Base-by-base conservation (phyloP, 1,284 basidiomycete genomes). In the Puccinia sorghi region DNA sequence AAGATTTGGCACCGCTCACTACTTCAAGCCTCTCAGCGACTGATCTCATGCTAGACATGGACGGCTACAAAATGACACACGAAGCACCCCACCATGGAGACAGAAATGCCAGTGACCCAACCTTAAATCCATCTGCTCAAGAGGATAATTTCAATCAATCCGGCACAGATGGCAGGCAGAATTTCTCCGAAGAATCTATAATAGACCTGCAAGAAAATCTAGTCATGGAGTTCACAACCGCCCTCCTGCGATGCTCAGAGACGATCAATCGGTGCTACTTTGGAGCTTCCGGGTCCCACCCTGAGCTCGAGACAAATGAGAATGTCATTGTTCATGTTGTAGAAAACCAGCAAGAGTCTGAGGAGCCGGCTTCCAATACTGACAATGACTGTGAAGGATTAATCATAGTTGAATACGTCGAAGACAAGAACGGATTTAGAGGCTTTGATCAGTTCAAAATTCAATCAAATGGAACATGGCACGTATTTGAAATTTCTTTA, bases 401-500 rank as follows among this genome's bases (percentile, higher is more conserved):
- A 27, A 64, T 75, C 61, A 27, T 54, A 22, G 73, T 75, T 6
- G 73, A 75, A 52, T 25, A 56, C 7, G 41, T 56, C 32, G 64
- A 77, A 69, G 63, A 54, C 20, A 43, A 52, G 41, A 66, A 77
- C 57, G 64, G 74, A 39, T 46, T 22, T 13, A 50, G 64, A 46
- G 37, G 48, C 15, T 77, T 66, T 70, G 74, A 86, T 80, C 83
- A 85, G 57, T 88, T 88, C 80, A 83, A 85, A 32, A 82, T 88
- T 11, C 84, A 86, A 64, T 84, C 86, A 27, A 83, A 85, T 15
- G 84, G 84, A 12, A 82, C 82, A 8, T 81, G 83, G 13, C 86
- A 88, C 80, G 82, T 84, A 2, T 88, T 88, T 79, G 87, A 88
- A 83, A 81, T 88, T 43, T 83, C 85, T n/a, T 37, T 75, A 25